Evolutionary conservation across 176 grass and related monocot species (phyloP).

Genomic region (Dactylis glomerata): DNA sequence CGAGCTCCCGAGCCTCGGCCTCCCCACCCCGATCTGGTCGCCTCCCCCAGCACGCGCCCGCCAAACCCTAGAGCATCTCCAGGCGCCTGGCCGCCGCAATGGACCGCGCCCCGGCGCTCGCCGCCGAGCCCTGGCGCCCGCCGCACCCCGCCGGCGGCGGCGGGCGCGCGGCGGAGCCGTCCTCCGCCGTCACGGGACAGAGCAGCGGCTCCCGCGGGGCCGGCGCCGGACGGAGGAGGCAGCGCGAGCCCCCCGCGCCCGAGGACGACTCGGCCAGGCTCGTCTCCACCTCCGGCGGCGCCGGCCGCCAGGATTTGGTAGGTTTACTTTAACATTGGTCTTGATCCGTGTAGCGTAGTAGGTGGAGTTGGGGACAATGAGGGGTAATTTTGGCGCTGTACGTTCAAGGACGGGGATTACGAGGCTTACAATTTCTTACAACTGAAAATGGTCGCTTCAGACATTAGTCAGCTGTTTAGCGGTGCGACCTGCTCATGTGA

Average conservation of each 20-base stretch:
- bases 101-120: slow-evolving; percentile 25
- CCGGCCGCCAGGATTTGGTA: slow-evolving; percentile 59
- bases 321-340: background rate
- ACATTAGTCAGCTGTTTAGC: background rate
- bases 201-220: slow-evolving; percentile 43
- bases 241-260: slow-evolving; percentile 23
- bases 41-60: background rate
- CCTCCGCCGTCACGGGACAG: slow-evolving; percentile 64
- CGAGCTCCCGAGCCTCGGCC: slow-evolving; percentile 35
- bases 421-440: background rate
- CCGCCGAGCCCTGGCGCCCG: slow-evolving; percentile 44
- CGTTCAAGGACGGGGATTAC: slow-evolving; percentile 10
- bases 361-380: background rate
- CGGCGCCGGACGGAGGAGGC: slow-evolving; percentile 33
- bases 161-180: slow-evolving; percentile 31
- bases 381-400: background rate
- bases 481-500: background rate
- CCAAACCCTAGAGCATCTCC: slow-evolving; percentile 36
- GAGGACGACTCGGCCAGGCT: slow-evolving; percentile 79
- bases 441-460: background rate
- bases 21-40: slow-evolving; percentile 52
- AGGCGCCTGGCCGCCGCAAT: background rate
- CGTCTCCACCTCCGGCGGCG: slow-evolving; percentile 56
- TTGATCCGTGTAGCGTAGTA: slow-evolving; percentile 18
- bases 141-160: background rate